These are phyloP conservation scores for Alternaria burnsii DNA, from an alignment of 2,329 filamentous ascomycete genomes.

Conservation along the genomic window DNA sequence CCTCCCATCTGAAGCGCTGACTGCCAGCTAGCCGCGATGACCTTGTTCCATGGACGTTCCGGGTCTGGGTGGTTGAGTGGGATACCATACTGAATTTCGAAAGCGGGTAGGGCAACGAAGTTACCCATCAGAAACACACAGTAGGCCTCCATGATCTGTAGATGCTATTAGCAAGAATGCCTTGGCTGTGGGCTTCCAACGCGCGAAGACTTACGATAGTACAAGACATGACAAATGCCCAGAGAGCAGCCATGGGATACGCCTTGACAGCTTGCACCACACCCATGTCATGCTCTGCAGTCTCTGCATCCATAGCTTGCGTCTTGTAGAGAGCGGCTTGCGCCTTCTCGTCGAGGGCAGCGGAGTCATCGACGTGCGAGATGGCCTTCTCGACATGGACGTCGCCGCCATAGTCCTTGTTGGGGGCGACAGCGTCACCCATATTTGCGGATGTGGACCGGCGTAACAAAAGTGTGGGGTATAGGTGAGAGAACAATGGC, in stretches of 20 bases:
- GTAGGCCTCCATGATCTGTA: conserved; percentile 71
- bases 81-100: conserved; percentile 60
- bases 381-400: conserved; percentile 34
- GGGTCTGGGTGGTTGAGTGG: background rate
- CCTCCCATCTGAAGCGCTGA: conserved; percentile 65
- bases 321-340: conserved; percentile 56
- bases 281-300: conserved; percentile 60
- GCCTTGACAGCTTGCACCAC: conserved; percentile 60
- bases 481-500: conserved; percentile 19
- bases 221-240: conserved; percentile 65
- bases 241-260: conserved; percentile 63
- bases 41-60: conserved; percentile 15
- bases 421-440: conserved; percentile 30
- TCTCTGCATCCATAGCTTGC: conserved; percentile 67
- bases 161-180: conserved; percentile 20
- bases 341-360: conserved; percentile 50
- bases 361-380: conserved; percentile 27
- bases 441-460: conserved; percentile 33
- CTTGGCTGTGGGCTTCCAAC: conserved; percentile 15
- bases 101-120: conserved; percentile 63
- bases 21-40: conserved; percentile 66
- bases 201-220: conserved; percentile 57
- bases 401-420: conserved; percentile 28
- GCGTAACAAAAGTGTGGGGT: conserved; percentile 21
- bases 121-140: conserved; percentile 68